These are phyloP conservation scores for Penicillium sp. DNA, from an alignment of 2,329 filamentous ascomycete genomes.

Conservation along the genomic window DNA sequence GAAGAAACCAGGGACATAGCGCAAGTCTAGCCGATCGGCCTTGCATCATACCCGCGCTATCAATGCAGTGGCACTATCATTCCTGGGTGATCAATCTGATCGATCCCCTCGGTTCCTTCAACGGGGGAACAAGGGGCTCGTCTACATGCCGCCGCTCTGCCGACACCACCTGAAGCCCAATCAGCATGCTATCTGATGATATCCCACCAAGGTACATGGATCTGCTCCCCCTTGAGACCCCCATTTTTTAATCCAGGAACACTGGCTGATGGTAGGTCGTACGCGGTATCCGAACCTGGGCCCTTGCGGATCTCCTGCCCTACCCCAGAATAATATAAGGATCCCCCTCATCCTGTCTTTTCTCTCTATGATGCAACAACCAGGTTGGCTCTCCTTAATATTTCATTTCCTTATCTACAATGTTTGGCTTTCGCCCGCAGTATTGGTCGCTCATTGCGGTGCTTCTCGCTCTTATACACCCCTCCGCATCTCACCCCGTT, in stretches of 20 bases:
- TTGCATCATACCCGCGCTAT: conserved; percentile 23
- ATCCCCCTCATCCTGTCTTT: not conserved
- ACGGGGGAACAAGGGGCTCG: conserved; percentile 19
- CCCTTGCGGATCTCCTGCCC: conserved; percentile 18
- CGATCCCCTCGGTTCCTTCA: conserved; percentile 11
- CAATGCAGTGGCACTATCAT: conserved; percentile 11
- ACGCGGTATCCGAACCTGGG: conserved; percentile 5
- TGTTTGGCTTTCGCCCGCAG: not conserved
- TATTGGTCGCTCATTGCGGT: conserved; percentile 6
- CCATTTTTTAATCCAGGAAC: not conserved
- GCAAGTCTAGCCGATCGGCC: conserved; percentile 12
- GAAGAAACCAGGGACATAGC: not conserved
- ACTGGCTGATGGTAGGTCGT: conserved; percentile 10
- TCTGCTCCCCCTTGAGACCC: not conserved
- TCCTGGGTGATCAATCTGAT: conserved; percentile 14
- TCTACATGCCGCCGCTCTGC: conserved; percentile 11
- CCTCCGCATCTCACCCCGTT: conserved; percentile 14
- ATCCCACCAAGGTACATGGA: not conserved
- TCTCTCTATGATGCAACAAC: not conserved
- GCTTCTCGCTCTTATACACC: conserved; percentile 8
- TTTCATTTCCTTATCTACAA: not conserved
- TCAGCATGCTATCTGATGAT: not conserved
- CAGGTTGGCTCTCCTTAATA: not conserved
- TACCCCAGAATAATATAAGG: not conserved
- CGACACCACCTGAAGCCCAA: not conserved